phyloP scores from a whole-genome alignment of 176 grass and related monocot genomes.

The Melocanna baccifera region DNA sequence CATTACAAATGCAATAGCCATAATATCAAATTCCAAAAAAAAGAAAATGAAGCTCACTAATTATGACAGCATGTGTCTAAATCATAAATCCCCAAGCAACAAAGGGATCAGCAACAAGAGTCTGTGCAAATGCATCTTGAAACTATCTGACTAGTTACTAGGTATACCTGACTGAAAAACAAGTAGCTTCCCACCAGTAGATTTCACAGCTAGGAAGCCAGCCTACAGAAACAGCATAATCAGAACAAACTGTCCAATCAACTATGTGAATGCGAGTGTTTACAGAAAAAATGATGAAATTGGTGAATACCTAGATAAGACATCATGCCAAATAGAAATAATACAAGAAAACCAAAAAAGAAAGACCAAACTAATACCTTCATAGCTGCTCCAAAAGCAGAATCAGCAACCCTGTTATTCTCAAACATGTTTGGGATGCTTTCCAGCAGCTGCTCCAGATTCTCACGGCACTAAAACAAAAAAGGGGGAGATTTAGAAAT shows the following conservation, averaged over 20 bases:
- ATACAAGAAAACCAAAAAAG: background rate
- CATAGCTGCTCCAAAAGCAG: conserved; percentile 87
- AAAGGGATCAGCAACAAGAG: background rate
- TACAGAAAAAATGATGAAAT: background rate
- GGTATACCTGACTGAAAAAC: conserved; percentile 84
- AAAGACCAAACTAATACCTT: conserved; percentile 50
- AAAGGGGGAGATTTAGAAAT: background rate
- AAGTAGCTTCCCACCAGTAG: conserved; percentile 86
- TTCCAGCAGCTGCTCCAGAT: conserved; percentile 85
- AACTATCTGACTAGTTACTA: background rate
- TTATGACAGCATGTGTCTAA: conserved; percentile 12
- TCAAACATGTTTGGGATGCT: conserved; percentile 84
- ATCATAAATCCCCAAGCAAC: background rate
- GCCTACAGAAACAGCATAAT: conserved; percentile 50
- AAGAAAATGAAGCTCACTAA: background rate
- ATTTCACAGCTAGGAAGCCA: conserved; percentile 73
- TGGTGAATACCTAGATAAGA: background rate
- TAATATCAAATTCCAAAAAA: background rate
- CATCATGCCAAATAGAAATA: background rate
- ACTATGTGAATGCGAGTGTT: background rate
- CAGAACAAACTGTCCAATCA: conserved; percentile 3
- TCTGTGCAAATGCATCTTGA: background rate
- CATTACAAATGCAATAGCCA: background rate
- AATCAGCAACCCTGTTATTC: conserved; percentile 72
- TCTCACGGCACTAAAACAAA: conserved; percentile 65